A percentile compares a stretch with the other conserved stretches of the same genome.
Conservation (phyloP, 305 asterid species). For the Solanum chacoense region DNA sequence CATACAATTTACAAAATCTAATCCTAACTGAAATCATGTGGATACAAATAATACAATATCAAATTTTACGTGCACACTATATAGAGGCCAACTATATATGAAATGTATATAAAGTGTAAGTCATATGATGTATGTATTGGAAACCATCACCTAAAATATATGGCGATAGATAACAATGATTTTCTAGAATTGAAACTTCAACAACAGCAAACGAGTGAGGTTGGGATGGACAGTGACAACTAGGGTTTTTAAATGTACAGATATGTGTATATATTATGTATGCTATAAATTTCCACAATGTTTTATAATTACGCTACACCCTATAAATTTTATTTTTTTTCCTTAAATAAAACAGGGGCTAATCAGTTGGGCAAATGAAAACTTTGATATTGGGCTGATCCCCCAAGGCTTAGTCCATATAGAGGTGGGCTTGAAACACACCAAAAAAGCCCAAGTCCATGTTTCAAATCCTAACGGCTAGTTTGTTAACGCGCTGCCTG, state of each 20-base stretch:
- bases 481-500: conserved; percentile 6
- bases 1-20: background rate
- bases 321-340: too few species aligned
- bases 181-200: too few species aligned
- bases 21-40: background rate
- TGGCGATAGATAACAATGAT: too few species aligned
- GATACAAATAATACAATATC: too few species aligned
- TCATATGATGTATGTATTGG: too few species aligned
- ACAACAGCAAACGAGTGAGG: background rate
- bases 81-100: too few species aligned
- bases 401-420: background rate
- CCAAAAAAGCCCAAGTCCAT: background rate
- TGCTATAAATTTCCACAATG: background rate
- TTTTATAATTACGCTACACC: background rate
- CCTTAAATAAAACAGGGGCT: background rate
- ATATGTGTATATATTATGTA: too few species aligned
- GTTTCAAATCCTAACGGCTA: conserved; percentile 47
- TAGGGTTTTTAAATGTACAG: background rate
- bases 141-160: too few species aligned
- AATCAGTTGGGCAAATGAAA: background rate
- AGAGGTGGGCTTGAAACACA: background rate
- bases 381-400: background rate
- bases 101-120: too few species aligned
- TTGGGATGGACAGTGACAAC: background rate
- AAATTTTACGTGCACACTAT: too few species aligned